Evolutionary conservation across 441 rosid species (phyloP), one percentile per base, ranked within the genome.

Genomic region (Lepidium campestre): DNA sequence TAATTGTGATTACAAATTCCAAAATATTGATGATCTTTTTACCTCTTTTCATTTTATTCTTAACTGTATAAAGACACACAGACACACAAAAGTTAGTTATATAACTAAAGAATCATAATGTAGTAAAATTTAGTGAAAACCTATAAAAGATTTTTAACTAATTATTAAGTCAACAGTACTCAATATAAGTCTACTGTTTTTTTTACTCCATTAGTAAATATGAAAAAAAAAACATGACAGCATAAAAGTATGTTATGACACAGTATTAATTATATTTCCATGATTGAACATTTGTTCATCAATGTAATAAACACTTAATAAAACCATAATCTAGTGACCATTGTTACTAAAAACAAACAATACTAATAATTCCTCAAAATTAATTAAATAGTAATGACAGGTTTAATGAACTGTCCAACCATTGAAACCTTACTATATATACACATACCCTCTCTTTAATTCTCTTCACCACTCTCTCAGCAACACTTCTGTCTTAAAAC

Each of bases 391-490:
- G 1, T 23, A 15, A 8, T 37, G 48, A 36, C 65, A 67, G 41
- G 65, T 36, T 57, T 23, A 37, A 9, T 37, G 29, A 58, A 29
- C 52, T 48, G 52, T 58, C 44, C 7, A 8, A 48, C 15, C 45
- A 32, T 57, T 17, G 37, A 6, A 18, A 46, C 37, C 48, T 39
- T 47, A 20, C 8, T 67, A 46, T 57, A 57, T 12, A 67, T 47
- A 67, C 22, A n/a, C 37, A 25, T 12, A 9, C 7, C 11, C 32
- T 29, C 44, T 58, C 65, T 58, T 29, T 25, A 39, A 37, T 27
- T n/a, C 7, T 37, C 72, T 58, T 48, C 65, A 68, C 44, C 58
- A 68, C 25, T 47, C 65, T 68, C 50, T 45, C 25, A 68, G 0
- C 44, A 58, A 37, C 52, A 58, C 52, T 68, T 46, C 15, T 11